Base-by-base conservation (phyloP, 148 eudicot genomes). In the Diospyros kaki region DNA sequence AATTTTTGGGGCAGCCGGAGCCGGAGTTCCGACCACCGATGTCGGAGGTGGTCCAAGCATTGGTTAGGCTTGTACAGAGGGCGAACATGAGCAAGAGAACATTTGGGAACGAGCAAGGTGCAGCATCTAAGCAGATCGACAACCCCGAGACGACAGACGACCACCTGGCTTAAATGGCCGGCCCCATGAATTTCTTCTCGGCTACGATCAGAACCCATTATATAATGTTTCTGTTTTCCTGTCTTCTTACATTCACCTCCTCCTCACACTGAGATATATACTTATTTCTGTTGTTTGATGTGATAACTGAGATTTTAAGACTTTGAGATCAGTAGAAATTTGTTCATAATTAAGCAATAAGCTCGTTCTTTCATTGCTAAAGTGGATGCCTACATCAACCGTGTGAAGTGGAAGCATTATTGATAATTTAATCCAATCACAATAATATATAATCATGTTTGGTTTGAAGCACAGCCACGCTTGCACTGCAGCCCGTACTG, bases 81-180 rank as follows among this genome's bases (percentile, higher is more conserved):
- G 87, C 98, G 69, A 93, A 93, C 87, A 93, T 93, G 98, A 93
- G 98, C 89, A 93, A 89, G 86, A 83, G 98, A 81, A 93, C 98
- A 13, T 78, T 91, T 9, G 94, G 96, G 13, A 91, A 83, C 71
- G 90, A 84, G 4, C 86, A 83, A 66, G 73, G 77, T 50, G 70
- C 80, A 61, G 73, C 28, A 28, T 28, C 79, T 54, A 74, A 76
- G 58, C 81, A 62, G 53, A 61, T 71, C 5, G 88, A 83, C 46
- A 83, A 78, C 68, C 51, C 79, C 15, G 97, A 86, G 48, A 69
- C 77, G 14, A 75, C 70, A 12, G 74, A 77, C 6, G 79, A 69
- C 61, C 14, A 70, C 38, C n/a, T 56, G 15, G 51, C 40, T 58
- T 71, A 71, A 58, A 71, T 8, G 39, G 41, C 61, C 40, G 3